A percentile compares a stretch with the other conserved stretches of the same genome.
These are phyloP conservation scores for Rhodotorula sp. DNA, from an alignment of 1,284 basidiomycete genomes.

Conservation along the genomic window DNA sequence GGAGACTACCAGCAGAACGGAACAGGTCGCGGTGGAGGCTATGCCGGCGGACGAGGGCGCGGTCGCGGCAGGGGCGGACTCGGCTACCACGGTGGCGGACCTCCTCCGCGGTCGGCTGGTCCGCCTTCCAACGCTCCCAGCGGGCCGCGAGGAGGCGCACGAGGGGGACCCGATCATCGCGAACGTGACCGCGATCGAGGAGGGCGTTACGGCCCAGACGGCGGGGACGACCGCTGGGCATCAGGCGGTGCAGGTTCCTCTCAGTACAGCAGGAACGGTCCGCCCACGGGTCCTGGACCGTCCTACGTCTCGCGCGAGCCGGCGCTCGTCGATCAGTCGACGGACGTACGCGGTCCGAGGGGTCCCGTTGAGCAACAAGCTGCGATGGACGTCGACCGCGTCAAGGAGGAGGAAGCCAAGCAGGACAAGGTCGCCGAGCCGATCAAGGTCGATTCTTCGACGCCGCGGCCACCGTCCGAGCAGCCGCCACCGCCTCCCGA, in stretches of 20 bases:
- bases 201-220: too few species aligned
- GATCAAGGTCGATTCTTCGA: conserved; percentile 11
- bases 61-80: conserved; percentile 15
- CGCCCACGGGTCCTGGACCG: too few species aligned
- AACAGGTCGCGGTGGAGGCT: neutral
- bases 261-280: neutral
- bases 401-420: neutral
- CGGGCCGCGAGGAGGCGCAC: too few species aligned
- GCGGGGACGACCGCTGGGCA: conserved; percentile 63
- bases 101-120: too few species aligned
- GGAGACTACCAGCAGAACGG: neutral
- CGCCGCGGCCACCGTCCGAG: conserved; percentile 4
- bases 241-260: neutral
- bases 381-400: conserved; percentile 13
- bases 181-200: neutral
- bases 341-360: neutral
- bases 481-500: conserved; percentile 43
- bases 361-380: neutral
- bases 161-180: too few species aligned
- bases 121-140: too few species aligned
- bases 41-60: conserved; percentile 1
- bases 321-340: neutral
- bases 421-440: conserved; percentile 5
- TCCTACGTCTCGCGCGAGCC: neutral
- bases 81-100: conserved; percentile 15